phyloP scores from a whole-genome alignment of 2,329 filamentous ascomycete species.

The Penicillium sp. region DNA sequence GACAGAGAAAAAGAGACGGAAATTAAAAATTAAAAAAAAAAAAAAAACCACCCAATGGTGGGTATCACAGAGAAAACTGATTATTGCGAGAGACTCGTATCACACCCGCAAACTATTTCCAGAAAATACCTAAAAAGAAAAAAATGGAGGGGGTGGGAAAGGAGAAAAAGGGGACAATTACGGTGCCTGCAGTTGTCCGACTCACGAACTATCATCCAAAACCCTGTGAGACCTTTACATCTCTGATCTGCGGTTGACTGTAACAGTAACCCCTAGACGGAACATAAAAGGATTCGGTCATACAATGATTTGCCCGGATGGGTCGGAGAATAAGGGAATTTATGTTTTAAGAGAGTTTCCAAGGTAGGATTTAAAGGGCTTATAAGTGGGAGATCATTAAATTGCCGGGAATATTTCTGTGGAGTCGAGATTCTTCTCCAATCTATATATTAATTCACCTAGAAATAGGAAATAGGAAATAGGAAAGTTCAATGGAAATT shows the following conservation, averaged over 20 bases:
- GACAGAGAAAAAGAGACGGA: background rate
- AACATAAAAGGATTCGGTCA: constrained; percentile 22
- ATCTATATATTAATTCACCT: background rate
- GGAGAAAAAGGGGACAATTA: background rate
- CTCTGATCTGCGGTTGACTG: constrained; percentile 15
- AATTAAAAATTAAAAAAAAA: background rate
- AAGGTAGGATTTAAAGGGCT: background rate
- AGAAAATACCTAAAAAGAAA: background rate
- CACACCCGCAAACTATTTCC: constrained; percentile 1
- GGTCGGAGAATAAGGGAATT: constrained; percentile 23
- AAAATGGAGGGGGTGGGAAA: background rate
- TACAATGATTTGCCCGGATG: constrained; percentile 5
- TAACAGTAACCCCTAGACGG: constrained; percentile 27
- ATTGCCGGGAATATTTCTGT: background rate
- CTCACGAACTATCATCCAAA: constrained; percentile 1
- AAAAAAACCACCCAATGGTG: background rate
- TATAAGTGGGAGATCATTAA: background rate
- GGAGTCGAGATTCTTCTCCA: background rate
- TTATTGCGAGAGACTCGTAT: constrained; percentile 1
- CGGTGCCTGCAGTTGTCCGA: constrained; percentile 20
- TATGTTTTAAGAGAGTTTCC: background rate
- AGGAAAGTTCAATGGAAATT: background rate
- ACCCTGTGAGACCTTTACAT: constrained; percentile 16
- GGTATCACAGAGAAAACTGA: constrained; percentile 8
- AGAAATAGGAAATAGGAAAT: background rate